Evolutionary conservation across 192 early-diverging fungal genomes (phyloP), one percentile per base, ranked within the genome.

Genomic region (Coemansia sp.): DNA sequence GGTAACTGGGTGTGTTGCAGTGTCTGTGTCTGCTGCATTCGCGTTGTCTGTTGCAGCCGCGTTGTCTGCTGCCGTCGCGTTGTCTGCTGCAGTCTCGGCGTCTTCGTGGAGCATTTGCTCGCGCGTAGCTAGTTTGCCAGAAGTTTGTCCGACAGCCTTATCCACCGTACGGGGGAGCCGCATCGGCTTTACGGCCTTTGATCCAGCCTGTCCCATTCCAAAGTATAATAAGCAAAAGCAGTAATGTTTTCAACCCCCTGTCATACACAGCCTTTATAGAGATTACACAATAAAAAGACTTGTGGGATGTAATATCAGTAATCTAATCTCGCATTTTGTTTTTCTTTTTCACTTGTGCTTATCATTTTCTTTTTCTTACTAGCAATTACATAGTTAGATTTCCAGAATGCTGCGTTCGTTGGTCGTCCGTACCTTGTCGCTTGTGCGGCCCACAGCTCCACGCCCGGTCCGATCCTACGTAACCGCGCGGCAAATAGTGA

Each of bases 91-190:
- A 21, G 21, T 21, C 21, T 58, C 44, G 4, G 25, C 5, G 31
- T 78, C 64, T 24, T 70, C 73, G 4, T 36, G 37, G 0, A 78
- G 66, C 66, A 78, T 78, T 23, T 78, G 58, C 28, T 78, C 69
- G 25, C 75, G 75, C 1, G 75, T 78, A 1, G 31, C 24, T n/a
- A 59, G 49, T 52, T 66, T 24, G n/a, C 23, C 42, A 1, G 61
- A 24, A 3, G 46, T 0, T 25, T 31, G 26, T 28, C 26, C 26
- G 4, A 56, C 56, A 8, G 5, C 57, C 58, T 31, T 14, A 26
- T 51, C 38, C 24, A 55, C 48, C 36, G 49, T 28, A 58, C 75
- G 75, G 12, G 75, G 70, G 1, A 78, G 56, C 18, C 69, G 61
- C 50, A 71, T 37, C 25, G 34, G 21, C 8, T 49, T 37, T 25